Evolutionary conservation across 441 rosid species (phyloP).

Genomic region (Adansonia gregorii): DNA sequence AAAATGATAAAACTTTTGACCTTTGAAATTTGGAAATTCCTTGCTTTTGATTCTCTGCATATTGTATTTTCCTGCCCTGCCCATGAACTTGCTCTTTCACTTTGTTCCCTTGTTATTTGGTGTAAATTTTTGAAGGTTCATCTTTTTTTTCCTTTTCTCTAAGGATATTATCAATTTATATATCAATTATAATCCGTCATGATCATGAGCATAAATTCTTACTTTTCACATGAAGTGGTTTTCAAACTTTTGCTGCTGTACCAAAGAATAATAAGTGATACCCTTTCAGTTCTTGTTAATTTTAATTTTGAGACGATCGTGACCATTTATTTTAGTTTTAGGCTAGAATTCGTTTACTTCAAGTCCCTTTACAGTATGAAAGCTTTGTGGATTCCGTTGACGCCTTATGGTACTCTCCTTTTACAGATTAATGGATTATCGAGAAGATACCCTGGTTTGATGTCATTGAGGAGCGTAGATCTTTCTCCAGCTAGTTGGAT

Average conservation of each 20-base stretch:
- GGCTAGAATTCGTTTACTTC: constrained; percentile 1
- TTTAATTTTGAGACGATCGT: constrained; percentile 5
- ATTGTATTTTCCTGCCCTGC: not conserved
- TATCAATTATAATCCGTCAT: not conserved
- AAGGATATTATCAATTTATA: constrained; percentile 17
- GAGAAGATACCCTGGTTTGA: constrained; percentile 69
- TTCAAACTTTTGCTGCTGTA: constrained; percentile 28
- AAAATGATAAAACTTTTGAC: constrained; percentile 41
- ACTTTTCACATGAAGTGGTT: not conserved
- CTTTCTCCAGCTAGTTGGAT: constrained; percentile 99
- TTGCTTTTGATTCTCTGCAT: constrained; percentile 17
- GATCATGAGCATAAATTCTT: constrained; percentile 30
- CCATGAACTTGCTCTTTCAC: not conserved
- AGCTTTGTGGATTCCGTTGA: constrained; percentile 28
- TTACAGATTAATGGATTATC: constrained; percentile 77
- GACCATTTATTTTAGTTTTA: constrained; percentile 11
- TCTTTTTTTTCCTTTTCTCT: not conserved
- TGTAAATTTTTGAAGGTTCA: constrained; percentile 24
- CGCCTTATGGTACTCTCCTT: constrained; percentile 27
- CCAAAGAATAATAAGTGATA: constrained; percentile 26
- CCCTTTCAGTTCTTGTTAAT: not conserved
- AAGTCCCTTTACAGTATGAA: not conserved
- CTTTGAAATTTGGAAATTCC: constrained; percentile 28
- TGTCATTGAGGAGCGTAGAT: constrained; percentile 89
- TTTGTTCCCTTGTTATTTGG: constrained; percentile 14